These are phyloP conservation scores for Solanum tarapatanum DNA, from an alignment of 257 asterid genomes.

Conservation along the genomic window DNA sequence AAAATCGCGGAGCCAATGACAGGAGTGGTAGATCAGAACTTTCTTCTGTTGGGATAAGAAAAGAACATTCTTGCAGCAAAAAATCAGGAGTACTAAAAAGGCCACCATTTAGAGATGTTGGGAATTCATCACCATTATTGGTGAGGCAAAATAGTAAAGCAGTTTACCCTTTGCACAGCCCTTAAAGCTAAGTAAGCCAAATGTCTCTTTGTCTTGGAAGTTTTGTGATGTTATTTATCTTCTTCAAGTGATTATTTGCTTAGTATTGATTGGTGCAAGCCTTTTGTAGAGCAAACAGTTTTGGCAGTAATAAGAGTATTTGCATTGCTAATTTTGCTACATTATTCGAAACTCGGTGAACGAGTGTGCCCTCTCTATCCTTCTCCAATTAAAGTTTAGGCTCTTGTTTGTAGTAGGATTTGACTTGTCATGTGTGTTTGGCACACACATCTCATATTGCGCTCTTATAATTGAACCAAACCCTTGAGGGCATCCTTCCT, in stretches of 20 bases:
- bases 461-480: background rate
- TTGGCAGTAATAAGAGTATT: background rate
- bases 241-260: background rate
- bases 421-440: background rate
- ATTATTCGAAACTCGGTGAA: background rate
- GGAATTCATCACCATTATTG: slow-evolving; percentile 28
- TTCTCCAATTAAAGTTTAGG: too few species aligned
- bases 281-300: background rate
- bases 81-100: slow-evolving; percentile 8
- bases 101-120: slow-evolving; percentile 40
- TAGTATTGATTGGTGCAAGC: background rate
- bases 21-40: slow-evolving; percentile 7
- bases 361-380: background rate
- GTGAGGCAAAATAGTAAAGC: slow-evolving; percentile 18
- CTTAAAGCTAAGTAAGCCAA: background rate
- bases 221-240: background rate
- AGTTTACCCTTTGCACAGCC: slow-evolving; percentile 18
- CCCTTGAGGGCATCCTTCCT: background rate
- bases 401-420: too few species aligned
- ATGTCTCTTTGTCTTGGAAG: background rate
- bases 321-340: background rate
- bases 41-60: slow-evolving; percentile 15
- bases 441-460: background rate
- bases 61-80: background rate
- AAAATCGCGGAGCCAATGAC: slow-evolving; percentile 8